A percentile compares a stretch with the other conserved stretches of the same genome.
phyloP scores from a whole-genome alignment of 108 stramenopile species.

The Nannochloropsis oceanica region DNA sequence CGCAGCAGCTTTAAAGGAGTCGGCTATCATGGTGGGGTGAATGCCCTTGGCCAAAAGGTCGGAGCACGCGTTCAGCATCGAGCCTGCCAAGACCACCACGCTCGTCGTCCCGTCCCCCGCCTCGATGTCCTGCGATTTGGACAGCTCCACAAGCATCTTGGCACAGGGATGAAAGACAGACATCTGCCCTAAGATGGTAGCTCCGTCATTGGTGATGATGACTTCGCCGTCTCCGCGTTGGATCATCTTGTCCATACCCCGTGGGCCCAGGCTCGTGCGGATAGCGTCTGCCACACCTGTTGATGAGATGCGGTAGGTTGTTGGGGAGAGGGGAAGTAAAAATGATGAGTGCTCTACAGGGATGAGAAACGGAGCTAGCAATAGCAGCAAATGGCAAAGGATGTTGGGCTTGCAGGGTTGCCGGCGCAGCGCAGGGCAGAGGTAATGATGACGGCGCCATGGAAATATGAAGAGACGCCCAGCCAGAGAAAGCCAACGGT shows the following conservation, averaged over 20 bases:
- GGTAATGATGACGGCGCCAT: too few species aligned
- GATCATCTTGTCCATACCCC: slow-evolving; percentile 98
- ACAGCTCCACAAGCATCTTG: slow-evolving; percentile 94
- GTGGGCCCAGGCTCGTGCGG: slow-evolving; percentile 86
- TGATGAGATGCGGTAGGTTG: not conserved
- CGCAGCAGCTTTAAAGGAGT: slow-evolving; percentile 51
- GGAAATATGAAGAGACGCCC: too few species aligned
- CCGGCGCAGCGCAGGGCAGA: too few species aligned
- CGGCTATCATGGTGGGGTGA: slow-evolving; percentile 88
- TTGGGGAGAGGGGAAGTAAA: not conserved
- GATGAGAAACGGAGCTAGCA: too few species aligned
- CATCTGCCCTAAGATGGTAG: slow-evolving; percentile 92
- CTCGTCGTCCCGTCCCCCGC: slow-evolving; percentile 88
- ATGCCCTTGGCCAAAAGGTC: slow-evolving; percentile 57
- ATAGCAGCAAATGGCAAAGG: too few species aligned
- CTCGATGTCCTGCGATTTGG: slow-evolving; percentile 95
- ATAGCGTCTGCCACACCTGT: slow-evolving; percentile 91
- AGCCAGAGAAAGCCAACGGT: too few species aligned
- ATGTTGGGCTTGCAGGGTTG: too few species aligned
- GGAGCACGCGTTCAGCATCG: slow-evolving; percentile 72
- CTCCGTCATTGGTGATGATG: slow-evolving; percentile 96
- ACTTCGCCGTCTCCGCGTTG: slow-evolving; percentile 76
- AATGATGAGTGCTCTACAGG: too few species aligned
- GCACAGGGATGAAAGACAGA: slow-evolving; percentile 82
- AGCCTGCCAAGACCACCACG: slow-evolving; percentile 93